Percentiles rank a stretch among this genome's conserved stretches.
phyloP scores from a whole-genome alignment of 2,329 filamentous ascomycete genomes.

The Aspergillus sp. region DNA sequence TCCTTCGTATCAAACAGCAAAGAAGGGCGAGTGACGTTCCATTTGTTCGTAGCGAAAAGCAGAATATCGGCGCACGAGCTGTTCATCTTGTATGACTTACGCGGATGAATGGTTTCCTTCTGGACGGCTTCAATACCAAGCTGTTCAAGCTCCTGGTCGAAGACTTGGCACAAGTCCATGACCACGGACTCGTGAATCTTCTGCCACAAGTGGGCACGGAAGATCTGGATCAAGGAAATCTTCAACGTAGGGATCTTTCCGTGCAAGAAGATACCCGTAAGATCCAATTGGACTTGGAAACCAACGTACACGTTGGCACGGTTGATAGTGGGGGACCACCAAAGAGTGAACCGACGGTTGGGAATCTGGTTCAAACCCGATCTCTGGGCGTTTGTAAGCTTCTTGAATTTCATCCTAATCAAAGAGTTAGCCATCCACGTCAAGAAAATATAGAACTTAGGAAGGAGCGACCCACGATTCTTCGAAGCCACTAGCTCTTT shows the following conservation, averaged over 20 bases:
- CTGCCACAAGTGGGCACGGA: constrained; percentile 99
- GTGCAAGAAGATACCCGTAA: constrained; percentile 98
- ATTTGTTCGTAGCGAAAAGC: constrained; percentile 96
- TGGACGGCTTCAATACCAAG: constrained; percentile 96
- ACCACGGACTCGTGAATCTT: constrained; percentile 99
- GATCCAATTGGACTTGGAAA: constrained; percentile 97
- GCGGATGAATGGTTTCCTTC: constrained; percentile 97
- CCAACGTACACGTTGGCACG: constrained; percentile 96
- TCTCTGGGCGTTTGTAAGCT: constrained; percentile 93
- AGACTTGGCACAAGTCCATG: constrained; percentile 98
- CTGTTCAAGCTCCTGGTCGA: constrained; percentile 94
- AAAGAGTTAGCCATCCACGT: too few species aligned
- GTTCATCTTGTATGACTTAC: constrained; percentile 99
- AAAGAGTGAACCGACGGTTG: constrained; percentile 95
- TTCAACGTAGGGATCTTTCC: constrained; percentile 98
- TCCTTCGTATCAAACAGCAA: constrained; percentile 96
- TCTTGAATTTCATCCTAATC: constrained; percentile 99
- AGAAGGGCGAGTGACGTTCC: constrained; percentile 94
- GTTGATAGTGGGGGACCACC: constrained; percentile 96
- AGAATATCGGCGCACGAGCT: constrained; percentile 97
- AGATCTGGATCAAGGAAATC: constrained; percentile 97
- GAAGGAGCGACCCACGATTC: too few species aligned
- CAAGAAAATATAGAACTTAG: too few species aligned
- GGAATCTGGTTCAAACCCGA: constrained; percentile 98
- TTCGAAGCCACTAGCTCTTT: constrained; percentile 62